These are phyloP conservation scores for Diaporthe citri DNA, from an alignment of 2,329 filamentous ascomycete species.

Conservation along the genomic window DNA sequence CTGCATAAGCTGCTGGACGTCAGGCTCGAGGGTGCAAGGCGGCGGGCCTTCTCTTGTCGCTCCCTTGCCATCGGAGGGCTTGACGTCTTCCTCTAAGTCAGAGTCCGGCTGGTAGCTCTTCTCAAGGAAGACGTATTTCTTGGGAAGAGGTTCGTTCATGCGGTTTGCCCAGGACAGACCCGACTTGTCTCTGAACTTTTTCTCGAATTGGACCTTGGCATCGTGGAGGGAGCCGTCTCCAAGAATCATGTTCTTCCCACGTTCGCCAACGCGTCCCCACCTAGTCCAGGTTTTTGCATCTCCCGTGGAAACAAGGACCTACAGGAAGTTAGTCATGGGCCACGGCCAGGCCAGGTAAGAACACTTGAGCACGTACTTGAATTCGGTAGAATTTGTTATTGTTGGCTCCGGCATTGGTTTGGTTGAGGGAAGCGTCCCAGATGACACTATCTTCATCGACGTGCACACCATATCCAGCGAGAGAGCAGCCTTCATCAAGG, in stretches of 20 bases:
- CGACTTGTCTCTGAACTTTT: constrained; percentile 74
- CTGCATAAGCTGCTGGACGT: constrained; percentile 77
- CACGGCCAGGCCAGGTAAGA: too few relatives aligned
- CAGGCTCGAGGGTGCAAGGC: constrained; percentile 68
- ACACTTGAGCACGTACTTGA: constrained; percentile 62
- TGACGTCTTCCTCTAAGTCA: constrained; percentile 67
- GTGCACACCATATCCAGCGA: constrained; percentile 66
- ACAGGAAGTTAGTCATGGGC: constrained; percentile 43
- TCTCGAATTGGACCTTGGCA: constrained; percentile 66
- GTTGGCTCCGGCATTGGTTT: constrained; percentile 78
- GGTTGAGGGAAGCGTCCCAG: constrained; percentile 84
- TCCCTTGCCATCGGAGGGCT: constrained; percentile 47
- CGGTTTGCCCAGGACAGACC: constrained; percentile 69
- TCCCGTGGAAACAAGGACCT: constrained; percentile 54
- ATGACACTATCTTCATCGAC: constrained; percentile 76
- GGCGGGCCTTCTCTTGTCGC: constrained; percentile 51
- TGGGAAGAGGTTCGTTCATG: constrained; percentile 66
- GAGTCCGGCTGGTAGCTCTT: constrained; percentile 79
- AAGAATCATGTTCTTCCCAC: constrained; percentile 61
- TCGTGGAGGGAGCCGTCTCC: constrained; percentile 56
- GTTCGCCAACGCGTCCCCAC: constrained; percentile 82
- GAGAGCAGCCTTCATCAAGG: constrained; percentile 60
- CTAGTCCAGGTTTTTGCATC: constrained; percentile 77
- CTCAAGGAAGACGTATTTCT: constrained; percentile 86
- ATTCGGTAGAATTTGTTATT: constrained; percentile 88